Conservation (phyloP, 768 basidiomycete species). For the Polyporus arcularius region DNA sequence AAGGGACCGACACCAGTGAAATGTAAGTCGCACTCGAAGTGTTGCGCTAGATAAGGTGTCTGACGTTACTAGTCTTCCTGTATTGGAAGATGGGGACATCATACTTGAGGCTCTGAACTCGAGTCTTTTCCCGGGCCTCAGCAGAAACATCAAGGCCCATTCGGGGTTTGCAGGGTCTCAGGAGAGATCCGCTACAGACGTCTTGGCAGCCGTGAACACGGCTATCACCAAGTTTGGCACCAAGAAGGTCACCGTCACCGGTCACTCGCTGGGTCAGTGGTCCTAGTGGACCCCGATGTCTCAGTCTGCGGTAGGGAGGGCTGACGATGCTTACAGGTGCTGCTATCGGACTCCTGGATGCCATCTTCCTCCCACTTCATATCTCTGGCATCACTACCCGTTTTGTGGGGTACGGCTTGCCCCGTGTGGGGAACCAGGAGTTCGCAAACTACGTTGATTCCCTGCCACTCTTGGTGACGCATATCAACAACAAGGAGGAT, state of each 20-base stretch:
- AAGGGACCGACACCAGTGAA: conserved; percentile 37
- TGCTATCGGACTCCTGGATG: conserved; percentile 53
- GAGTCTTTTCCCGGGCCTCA: conserved; percentile 52
- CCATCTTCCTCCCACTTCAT: conserved; percentile 51
- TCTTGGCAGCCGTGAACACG: conserved; percentile 47
- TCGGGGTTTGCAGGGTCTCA: conserved; percentile 49
- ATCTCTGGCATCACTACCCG: conserved; percentile 39
- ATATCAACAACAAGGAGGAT: conserved; percentile 55
- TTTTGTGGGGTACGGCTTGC: conserved; percentile 34
- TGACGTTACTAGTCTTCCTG: conserved; percentile 29
- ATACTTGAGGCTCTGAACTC: conserved; percentile 36
- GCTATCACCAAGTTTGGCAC: conserved; percentile 38
- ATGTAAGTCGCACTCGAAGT: conserved; percentile 26
- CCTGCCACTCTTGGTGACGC: conserved; percentile 42
- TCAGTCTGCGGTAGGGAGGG: neutral
- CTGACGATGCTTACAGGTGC: conserved; percentile 37
- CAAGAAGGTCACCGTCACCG: conserved; percentile 45
- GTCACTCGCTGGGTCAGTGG: conserved; percentile 39
- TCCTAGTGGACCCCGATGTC: neutral
- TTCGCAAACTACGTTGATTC: conserved; percentile 60
- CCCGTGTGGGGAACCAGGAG: conserved; percentile 53
- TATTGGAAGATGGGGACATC: conserved; percentile 47
- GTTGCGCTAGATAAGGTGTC: neutral
- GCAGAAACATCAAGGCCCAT: conserved; percentile 42
- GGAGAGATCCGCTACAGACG: conserved; percentile 38